phyloP scores from a whole-genome alignment of 2,329 filamentous ascomycete genomes.

The Neofusicoccum umdonicola region DNA sequence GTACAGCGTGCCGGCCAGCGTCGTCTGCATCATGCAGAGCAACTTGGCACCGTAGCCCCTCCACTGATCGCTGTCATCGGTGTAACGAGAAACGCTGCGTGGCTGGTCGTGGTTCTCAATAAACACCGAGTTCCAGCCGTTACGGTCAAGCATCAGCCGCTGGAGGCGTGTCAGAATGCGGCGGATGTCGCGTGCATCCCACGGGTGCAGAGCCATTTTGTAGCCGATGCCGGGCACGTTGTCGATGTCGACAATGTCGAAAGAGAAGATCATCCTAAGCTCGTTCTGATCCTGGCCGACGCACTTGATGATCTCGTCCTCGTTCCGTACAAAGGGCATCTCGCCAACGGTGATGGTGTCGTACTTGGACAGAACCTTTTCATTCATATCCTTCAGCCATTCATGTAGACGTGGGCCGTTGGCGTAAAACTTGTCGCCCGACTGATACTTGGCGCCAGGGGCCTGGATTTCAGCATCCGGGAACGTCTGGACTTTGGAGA shows the following conservation, averaged over 20 bases:
- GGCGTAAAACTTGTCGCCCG: conserved; percentile 50
- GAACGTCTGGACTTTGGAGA: conserved; percentile 45
- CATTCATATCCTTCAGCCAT: conserved; percentile 54
- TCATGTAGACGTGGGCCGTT: conserved; percentile 61
- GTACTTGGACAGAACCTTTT: conserved; percentile 54
- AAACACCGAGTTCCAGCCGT: conserved; percentile 51
- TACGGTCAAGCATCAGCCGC: conserved; percentile 29
- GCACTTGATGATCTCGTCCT: conserved; percentile 42
- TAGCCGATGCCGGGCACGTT: conserved; percentile 35
- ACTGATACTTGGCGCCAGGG: conserved; percentile 44
- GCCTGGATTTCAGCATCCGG: conserved; percentile 44
- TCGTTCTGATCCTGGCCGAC: conserved; percentile 42
- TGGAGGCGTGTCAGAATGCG: conserved; percentile 32
- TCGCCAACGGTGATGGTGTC: conserved; percentile 61
- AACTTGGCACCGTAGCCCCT: conserved; percentile 48
- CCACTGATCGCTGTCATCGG: conserved; percentile 46
- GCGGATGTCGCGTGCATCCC: conserved; percentile 31
- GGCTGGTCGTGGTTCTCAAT: conserved; percentile 56
- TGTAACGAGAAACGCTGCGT: conserved; percentile 49
- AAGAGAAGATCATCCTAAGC: conserved; percentile 51
- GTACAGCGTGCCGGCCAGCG: conserved; percentile 49
- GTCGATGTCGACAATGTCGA: conserved; percentile 44
- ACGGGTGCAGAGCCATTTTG: conserved; percentile 35
- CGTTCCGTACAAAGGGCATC: conserved; percentile 55
- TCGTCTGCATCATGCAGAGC: conserved; percentile 48